Base-by-base conservation (phyloP, 1,284 basidiomycete genomes). In the Melampsora americana region DNA sequence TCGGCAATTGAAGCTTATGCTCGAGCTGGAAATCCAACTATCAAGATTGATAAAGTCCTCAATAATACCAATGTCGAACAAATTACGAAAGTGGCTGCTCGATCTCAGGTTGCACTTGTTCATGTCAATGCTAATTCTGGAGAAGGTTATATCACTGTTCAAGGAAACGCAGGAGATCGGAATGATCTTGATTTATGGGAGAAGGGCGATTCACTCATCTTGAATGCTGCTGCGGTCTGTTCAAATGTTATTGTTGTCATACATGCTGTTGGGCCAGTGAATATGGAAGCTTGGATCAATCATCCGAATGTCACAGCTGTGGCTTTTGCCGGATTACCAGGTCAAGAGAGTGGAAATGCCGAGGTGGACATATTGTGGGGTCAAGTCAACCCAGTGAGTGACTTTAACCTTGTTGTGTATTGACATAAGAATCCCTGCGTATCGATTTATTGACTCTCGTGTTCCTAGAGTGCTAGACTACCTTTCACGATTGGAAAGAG, bases 261-360 rank as follows among this genome's bases (percentile, higher is more conserved):
- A 66, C 68, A 77, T 46, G 56, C 76, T 2, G 76, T 77, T 23
- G 76, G 76, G 18, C 26, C 76, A 18, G 76, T 77, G 30, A 46
- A 69, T 32, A 77, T 77, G 76, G 76, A 77, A 56, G 18, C 60
- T 32, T 77, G 76, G 76, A 77, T 77, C 20, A 62, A 78, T 32
- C 61, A 79, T 68, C 77, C 77, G 6, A 79, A 79, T 48, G 69
- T 79, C 26, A 79, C 77, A 14, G 78, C 70, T 11, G 71, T 79
- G 6, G 16, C 78, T n/a, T 61, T 69, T 35, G 72, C 78, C 18
- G 66, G 64, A 35, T 46, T 78, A 12, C 77, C 77, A 28, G 78
- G 78, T 5, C 73, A 79, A 62, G 73, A 79, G 46, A 69, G 64
- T 26, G 78, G 78, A 7, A 69, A 66, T 35, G 23, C 78, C 6